Evolutionary conservation across 208 protist species (phyloP), one percentile per base, ranked within the genome.

Genomic region (Kentomonas sorsogonicus): DNA sequence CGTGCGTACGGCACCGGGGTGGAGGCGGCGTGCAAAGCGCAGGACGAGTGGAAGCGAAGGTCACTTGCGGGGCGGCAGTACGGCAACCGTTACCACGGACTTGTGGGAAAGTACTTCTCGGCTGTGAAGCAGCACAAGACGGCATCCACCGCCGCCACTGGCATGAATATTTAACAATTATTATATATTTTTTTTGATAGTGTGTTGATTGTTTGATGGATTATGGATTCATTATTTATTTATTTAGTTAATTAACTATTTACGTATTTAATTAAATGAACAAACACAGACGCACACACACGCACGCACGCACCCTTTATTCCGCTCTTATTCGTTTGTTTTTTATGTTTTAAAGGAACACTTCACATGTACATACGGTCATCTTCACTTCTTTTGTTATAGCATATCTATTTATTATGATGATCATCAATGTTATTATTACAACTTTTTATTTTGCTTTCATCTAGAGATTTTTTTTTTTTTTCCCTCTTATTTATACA

Each of bases 71-170:
- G 87, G 15, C 75, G 72, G 72, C 73, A 79, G 66, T 91, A 83
- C 67, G 87, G 87, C 27, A 62, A 77, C 25, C 72, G 83, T 50
- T 94, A 89, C 40, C 69, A 89, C 48, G 83, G 87, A 13, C 58
- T 79, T 10, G 63, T 74, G 9, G 78, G 74, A 1, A 86, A 86
- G 56, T 77, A 81, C 48, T 88, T 86, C 41, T 67, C 69, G 53
- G 74, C 72, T 40, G 67, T 73, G 27, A 48, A 53, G 16, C 75
- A 69, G 22, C 64, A 66, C 6, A 60, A 57, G 11, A 69, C 70
- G 48, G n/a, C n/a, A n/a, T 77, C 50, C 20, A 70, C 22, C 43
- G 72, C 73, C 1, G 77, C 86, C 0, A 91, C 78, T 23, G 74
- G 79, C 1, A 91, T 94, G 39, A 94, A 94, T 46, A 55, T 93